Evolutionary conservation across 148 eudicot species (phyloP), one percentile per base, ranked within the genome.

Genomic region (Chenopodium quinoa): DNA sequence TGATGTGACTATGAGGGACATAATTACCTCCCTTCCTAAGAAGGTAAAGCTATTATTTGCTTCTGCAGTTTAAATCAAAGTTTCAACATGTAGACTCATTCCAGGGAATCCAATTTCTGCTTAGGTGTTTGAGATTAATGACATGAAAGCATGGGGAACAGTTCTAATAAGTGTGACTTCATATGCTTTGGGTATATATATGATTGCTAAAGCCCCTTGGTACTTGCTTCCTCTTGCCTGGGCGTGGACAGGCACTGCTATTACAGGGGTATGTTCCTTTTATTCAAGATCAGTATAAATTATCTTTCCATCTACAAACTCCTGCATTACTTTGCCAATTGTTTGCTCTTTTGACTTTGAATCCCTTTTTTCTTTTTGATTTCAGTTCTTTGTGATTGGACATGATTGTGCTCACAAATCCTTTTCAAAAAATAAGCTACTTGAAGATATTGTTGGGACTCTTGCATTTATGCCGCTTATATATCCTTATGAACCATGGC

Each of bases 381-480:
- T 82, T 32, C 86, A 95, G 98, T 91, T 95, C 87, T 95, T 95
- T 85, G 94, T 95, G 76, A 93, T 91, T 88, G 97, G 97, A 65
- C 98, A 95, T 90, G 98, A 95, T 84, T 95, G 98, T 83, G 98
- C 97, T 37, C 98, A 95, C 92, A 95, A 93, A 82, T 95, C 98
- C 81, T 95, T 95, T 82, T 92, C 98, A 31, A 88, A 84, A 86
- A 95, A 93, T 91, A 95, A 95, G 86, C 88, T 93, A 72, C 86
- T 93, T 80, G 98, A 95, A 88, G 98, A 95, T 87, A 89, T 93
- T 86, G 88, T 95, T 56, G 98, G 98, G 82, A 93, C 98, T 40
- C 79, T 95, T 79, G 97, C 97, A 75, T 92, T 95, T 76, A 77
- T 95, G 92, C 97, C 98, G 4, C 86, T 93, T 85, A 89, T 95